Evolutionary conservation across 805 yeast species (phyloP), one percentile per base, ranked within the genome.

Genomic region (Candida nitratophila): DNA sequence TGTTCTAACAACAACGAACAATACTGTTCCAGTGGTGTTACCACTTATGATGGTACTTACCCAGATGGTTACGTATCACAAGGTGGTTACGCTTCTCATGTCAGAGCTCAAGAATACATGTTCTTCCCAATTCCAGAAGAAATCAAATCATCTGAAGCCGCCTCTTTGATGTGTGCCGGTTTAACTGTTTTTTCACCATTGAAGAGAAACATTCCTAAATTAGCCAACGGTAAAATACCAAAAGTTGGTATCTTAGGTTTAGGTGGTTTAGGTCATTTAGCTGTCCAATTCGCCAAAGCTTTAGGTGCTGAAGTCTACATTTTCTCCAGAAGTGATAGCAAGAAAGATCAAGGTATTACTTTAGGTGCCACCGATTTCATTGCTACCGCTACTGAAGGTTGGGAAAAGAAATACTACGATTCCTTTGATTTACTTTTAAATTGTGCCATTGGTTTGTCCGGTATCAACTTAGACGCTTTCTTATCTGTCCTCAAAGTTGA

Each of bases 121-220:
- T 64, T 66, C 26, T 72, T 71, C 61, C 66, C 71, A 14, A 68
- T 73, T 43, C 79, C 77, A 14, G 73, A 70, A 16, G 64, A 48
- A 29, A 59, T 73, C 53, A 61, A 60, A 41, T 60, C 73, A 6
- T 55, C 56, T 16, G 66, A 57, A 39, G 77, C 73, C 33, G 77
- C 75, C 8, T 76, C 79, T 7, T 56, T 73, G 61, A 64, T 74
- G 61, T 73, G 78, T 57, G 79, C 74, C 30, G 79, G 79, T 42
- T 59, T 73, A 46, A 74, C 78, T 4, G 74, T 69, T 12, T 74
- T 61, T 57, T 71, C 77, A 11, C 79, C 79, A 27, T 56, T 74
- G 45, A 65, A 62, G 29, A 66, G 76, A 61, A 65, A 65, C 47
- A 57, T 57, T 41, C 62, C 63, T 43, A 51, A 42, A 2, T 47